Evolutionary conservation across 2,329 filamentous ascomycete species (phyloP).

Genomic region (Cadophora sp.): DNA sequence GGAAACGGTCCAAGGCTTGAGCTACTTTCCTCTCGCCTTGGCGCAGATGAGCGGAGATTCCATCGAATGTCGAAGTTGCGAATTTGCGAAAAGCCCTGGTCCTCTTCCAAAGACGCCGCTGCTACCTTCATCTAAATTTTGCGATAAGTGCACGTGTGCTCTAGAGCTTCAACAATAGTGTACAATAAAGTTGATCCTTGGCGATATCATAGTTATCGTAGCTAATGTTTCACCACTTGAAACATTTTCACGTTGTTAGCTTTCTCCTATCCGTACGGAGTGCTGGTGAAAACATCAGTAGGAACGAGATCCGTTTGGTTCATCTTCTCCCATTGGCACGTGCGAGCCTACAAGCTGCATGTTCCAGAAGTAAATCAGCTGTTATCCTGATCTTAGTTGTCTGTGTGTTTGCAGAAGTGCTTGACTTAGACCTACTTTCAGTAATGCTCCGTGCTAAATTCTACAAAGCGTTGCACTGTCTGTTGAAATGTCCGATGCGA

Average conservation of each 20-base stretch:
- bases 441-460: neutral
- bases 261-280: conserved; percentile 1
- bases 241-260: conserved; percentile 14
- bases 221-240: conserved; percentile 16
- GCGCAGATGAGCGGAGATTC: neutral
- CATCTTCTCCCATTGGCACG: neutral
- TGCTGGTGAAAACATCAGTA: neutral
- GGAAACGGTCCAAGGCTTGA: neutral
- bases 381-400: neutral
- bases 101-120: neutral
- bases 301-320: neutral
- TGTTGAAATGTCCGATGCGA: conserved; percentile 7
- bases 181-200: neutral
- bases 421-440: neutral
- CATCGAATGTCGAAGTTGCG: neutral
- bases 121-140: neutral
- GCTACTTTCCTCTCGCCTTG: neutral
- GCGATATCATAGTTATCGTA: neutral
- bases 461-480: neutral
- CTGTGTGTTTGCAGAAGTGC: conserved; percentile 4
- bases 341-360: neutral
- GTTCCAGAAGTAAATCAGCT: conserved; percentile 3
- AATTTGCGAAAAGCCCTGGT: neutral
- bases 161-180: neutral
- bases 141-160: neutral